Evolutionary conservation across 108 stramenopile genomes (phyloP), one percentile per base, ranked within the genome.

Genomic region (Nitzschia sp.): DNA sequence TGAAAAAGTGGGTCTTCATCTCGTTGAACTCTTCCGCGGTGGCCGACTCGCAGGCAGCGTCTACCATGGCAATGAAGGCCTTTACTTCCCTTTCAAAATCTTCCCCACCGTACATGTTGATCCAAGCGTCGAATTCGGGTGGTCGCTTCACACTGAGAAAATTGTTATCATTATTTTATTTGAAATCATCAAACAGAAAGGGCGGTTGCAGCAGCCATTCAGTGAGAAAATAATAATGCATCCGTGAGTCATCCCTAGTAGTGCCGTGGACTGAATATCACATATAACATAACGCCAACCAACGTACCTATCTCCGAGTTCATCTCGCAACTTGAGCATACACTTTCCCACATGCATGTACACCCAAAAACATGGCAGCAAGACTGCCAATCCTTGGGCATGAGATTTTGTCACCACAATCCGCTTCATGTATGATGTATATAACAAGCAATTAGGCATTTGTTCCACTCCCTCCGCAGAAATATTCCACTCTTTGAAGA

Each of bases 351-450:
- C 89, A 69, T 92, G 88, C 86, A 86, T 82, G 63, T 92, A 95
- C 0, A 92, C 90, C 93, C 94, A 95, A 66, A 91, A 92, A 59
- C 94, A 95, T 3, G 94, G 91, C 21, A 95, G 60, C 52, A 95
- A 50, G 2, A 80, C 84, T 5, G 91, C 91, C 54, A 95, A 50
- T 21, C 94, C 94, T 65, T 95, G 85, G 0, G 80, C 86, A 57
- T 83, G 73, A 17, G 78, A 72, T 66, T 69, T 22, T 1, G 91
- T 88, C 0, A 81, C 58, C 26, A 87, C 82, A 27, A 90, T 60
- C 25, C 85, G 79, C 21, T 82, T 63, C 89, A 95, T 85, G 63
- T 87, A 92, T 26, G 89, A 91, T 15, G 94, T 95, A 71, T 95
- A 95, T 31, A 92, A 61, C 15, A 95, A 31, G 9, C 80, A 83